phyloP scores from a whole-genome alignment of 805 yeast species.

The Saccharomyces cerevisiae region DNA sequence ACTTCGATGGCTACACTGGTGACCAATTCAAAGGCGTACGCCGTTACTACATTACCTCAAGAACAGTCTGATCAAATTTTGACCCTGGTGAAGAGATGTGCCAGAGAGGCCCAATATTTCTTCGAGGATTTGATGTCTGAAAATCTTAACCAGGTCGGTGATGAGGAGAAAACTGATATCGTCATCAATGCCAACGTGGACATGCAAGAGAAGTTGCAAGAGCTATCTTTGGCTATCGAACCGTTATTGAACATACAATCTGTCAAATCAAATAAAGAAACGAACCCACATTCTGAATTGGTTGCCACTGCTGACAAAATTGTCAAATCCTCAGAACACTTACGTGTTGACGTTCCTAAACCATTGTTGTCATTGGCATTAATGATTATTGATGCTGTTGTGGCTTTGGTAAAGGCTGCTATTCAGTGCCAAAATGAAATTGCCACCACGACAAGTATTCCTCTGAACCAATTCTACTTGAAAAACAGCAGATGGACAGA shows the following conservation, averaged over 20 bases:
- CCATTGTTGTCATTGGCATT: conserved; percentile 71
- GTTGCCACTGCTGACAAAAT: conserved; percentile 63
- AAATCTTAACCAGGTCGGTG: conserved; percentile 42
- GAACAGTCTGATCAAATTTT: conserved; percentile 5
- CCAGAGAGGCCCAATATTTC: conserved; percentile 53
- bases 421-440: conserved; percentile 77
- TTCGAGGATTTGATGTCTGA: conserved; percentile 52
- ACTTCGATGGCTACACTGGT: conserved; percentile 34
- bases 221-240: conserved; percentile 48
- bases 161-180: conserved; percentile 57
- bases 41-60: conserved; percentile 3
- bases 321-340: conserved; percentile 52
- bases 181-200: conserved; percentile 70
- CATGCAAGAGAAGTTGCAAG: conserved; percentile 64
- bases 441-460: conserved; percentile 41
- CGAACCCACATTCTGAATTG: conserved; percentile 67
- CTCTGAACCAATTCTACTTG: conserved; percentile 54
- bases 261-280: conserved; percentile 36
- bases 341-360: conserved; percentile 63
- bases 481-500: conserved; percentile 91
- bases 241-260: conserved; percentile 28
- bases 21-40: conserved; percentile 34
- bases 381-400: conserved; percentile 72
- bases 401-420: conserved; percentile 62
- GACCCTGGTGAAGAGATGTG: conserved; percentile 37